Evolutionary conservation across 768 basidiomycete genomes (phyloP).

Genomic region (Pleurotus cornucopiae): DNA sequence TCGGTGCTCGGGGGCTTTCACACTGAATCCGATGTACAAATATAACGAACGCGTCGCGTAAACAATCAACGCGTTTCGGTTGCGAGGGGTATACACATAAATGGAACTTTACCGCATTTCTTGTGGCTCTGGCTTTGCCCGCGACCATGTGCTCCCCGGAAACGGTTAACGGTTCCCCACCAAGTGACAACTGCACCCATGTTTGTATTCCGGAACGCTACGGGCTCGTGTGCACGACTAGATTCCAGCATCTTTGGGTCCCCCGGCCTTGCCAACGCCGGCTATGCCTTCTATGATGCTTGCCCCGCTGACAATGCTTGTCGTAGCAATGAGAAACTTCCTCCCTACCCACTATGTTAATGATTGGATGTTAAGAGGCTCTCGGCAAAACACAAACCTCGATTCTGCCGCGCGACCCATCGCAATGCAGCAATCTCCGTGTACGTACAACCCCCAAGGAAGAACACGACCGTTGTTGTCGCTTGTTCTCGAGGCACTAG

Average conservation of each 20-base stretch:
- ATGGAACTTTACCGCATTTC: slow-evolving; percentile 1
- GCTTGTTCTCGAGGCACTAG: slow-evolving; percentile 54
- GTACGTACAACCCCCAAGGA: slow-evolving; percentile 95
- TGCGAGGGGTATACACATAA: slow-evolving; percentile 7
- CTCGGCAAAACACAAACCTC: slow-evolving; percentile 44
- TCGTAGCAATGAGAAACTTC: slow-evolving; percentile 86
- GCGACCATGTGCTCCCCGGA: slow-evolving; percentile 23
- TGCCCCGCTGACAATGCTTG: slow-evolving; percentile 81
- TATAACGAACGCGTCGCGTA: slow-evolving; percentile 52
- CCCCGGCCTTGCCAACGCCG: slow-evolving; percentile 29
- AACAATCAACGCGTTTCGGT: slow-evolving; percentile 15
- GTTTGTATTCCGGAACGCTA: slow-evolving; percentile 2
- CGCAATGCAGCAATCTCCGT: slow-evolving; percentile 95
- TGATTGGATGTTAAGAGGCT: slow-evolving; percentile 10
- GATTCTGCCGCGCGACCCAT: slow-evolving; percentile 85
- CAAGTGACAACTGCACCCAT: slow-evolving; percentile 9
- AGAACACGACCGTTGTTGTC: slow-evolving; percentile 90
- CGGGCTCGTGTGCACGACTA: slow-evolving; percentile 17
- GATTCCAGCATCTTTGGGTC: slow-evolving; percentile 40
- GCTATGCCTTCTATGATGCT: slow-evolving; percentile 69
- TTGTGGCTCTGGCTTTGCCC: neutral
- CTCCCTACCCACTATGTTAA: slow-evolving; percentile 50
- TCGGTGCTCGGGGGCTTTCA: slow-evolving; percentile 7
- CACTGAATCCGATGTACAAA: slow-evolving; percentile 16
- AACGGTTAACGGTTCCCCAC: slow-evolving; percentile 16